Evolutionary conservation across 2,329 filamentous ascomycete genomes (phyloP).

Genomic region (Falciphora oryzae): DNA sequence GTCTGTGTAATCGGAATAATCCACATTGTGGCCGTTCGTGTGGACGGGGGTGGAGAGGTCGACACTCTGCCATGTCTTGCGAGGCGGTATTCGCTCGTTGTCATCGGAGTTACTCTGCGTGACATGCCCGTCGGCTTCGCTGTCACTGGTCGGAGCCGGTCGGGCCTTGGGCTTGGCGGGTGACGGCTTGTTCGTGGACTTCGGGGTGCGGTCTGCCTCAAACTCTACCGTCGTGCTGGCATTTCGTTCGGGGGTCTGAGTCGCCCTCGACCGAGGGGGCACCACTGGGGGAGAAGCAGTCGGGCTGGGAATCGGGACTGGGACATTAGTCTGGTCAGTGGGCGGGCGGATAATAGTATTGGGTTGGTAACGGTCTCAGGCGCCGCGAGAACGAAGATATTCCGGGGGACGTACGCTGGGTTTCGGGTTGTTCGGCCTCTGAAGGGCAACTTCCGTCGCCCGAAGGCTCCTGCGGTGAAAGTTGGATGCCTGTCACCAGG

Average conservation of each 20-base stretch:
- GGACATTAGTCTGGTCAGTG: no score
- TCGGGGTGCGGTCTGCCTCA: no score
- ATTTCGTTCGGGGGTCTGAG: background rate
- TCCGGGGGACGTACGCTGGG: background rate
- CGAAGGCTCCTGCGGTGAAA: background rate
- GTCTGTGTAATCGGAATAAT: background rate
- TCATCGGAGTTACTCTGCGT: background rate
- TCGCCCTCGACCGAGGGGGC: background rate
- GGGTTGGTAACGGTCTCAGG: no score
- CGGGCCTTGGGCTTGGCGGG: background rate
- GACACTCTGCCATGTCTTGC: background rate
- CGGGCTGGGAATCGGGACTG: background rate
- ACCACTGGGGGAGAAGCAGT: background rate
- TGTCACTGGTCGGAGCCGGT: background rate
- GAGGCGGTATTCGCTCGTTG: no score
- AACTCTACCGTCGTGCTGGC: background rate
- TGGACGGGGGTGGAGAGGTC: background rate
- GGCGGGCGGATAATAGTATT: no score
- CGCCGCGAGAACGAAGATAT: no score
- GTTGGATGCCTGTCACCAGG: background rate
- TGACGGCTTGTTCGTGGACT: background rate
- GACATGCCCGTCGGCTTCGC: background rate
- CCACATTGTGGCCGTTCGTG: background rate
- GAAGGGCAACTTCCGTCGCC: background rate
- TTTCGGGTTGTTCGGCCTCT: background rate